phyloP scores from a whole-genome alignment of 2,329 filamentous ascomycete species.

The Colletotrichum graminicola region DNA sequence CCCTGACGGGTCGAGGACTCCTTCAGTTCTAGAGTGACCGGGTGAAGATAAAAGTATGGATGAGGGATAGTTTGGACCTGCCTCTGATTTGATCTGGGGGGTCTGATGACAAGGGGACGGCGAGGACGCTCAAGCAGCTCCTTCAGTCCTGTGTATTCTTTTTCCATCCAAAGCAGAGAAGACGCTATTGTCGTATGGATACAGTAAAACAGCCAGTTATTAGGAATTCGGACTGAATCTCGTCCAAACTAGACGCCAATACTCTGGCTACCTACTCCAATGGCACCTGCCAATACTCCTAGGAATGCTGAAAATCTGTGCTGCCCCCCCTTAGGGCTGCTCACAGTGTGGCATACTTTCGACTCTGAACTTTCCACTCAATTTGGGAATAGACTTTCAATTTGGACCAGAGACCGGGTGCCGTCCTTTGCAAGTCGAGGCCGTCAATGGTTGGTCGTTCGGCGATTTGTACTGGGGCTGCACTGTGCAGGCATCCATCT shows the following conservation, averaged over 20 bases:
- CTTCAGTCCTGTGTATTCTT: background rate
- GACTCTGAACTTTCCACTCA: background rate
- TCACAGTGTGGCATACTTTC: too few relatives aligned
- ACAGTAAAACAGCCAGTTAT: too few relatives aligned
- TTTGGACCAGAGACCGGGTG: background rate
- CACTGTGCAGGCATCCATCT: background rate
- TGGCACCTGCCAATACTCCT: background rate
- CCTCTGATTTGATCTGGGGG: background rate
- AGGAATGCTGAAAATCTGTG: background rate
- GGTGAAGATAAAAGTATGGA: background rate
- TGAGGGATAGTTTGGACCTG: background rate
- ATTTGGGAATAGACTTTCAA: background rate
- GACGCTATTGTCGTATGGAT: too few relatives aligned
- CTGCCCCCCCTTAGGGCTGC: too few relatives aligned
- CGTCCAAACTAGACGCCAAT: background rate
- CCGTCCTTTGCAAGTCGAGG: background rate
- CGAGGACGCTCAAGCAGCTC: background rate
- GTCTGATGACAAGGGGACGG: background rate
- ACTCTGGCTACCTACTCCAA: background rate
- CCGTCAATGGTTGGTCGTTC: too few relatives aligned
- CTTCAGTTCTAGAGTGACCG: background rate
- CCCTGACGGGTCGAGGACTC: background rate
- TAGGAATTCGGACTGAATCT: too few relatives aligned
- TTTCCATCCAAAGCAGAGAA: background rate
- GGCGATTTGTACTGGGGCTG: background rate